Percentiles rank a stretch among this genome's conserved stretches.
These are phyloP conservation scores for Xylaria nigripes DNA, from an alignment of 495 filamentous ascomycete species.

Conservation along the genomic window DNA sequence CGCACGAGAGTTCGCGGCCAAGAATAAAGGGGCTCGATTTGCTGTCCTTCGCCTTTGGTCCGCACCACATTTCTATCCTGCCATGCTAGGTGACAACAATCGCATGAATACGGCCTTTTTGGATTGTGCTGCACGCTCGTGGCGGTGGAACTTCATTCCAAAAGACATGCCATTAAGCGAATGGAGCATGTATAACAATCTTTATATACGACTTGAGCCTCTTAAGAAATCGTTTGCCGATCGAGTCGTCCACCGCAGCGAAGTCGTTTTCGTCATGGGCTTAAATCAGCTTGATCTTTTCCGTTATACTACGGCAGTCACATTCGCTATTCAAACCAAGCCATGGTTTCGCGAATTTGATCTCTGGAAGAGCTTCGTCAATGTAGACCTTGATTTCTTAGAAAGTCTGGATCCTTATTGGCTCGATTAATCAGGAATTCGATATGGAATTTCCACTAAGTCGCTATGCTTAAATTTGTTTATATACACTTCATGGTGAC, in stretches of 20 bases:
- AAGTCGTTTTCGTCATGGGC: constrained; percentile 42
- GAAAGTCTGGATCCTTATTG: constrained; percentile 33
- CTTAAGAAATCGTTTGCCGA: constrained; percentile 26
- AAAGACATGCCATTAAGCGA: constrained; percentile 43
- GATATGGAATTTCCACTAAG: too few relatives aligned
- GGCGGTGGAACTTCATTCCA: constrained; percentile 43
- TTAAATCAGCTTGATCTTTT: constrained; percentile 34
- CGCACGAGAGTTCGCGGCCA: constrained; percentile 24
- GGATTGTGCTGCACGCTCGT: constrained; percentile 32
- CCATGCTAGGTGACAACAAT: constrained; percentile 34
- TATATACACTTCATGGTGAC: constrained; percentile 29
- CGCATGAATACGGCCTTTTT: constrained; percentile 28
- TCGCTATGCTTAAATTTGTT: background rate
- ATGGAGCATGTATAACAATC: constrained; percentile 35
- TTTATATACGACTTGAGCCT: constrained; percentile 23
- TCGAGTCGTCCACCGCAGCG: constrained; percentile 31
- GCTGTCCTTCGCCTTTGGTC: constrained; percentile 42
- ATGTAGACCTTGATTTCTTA: constrained; percentile 40
- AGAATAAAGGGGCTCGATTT: constrained; percentile 27
- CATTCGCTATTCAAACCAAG: constrained; percentile 42
- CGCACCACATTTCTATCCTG: constrained; percentile 43
- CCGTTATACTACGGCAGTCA: constrained; percentile 31
- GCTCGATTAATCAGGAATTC: constrained; percentile 36
- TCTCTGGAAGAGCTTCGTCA: constrained; percentile 46
- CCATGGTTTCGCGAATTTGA: constrained; percentile 47